Conservation (phyloP, 2,329 filamentous ascomycete species). For the Ceratocystiopsis sp. region DNA sequence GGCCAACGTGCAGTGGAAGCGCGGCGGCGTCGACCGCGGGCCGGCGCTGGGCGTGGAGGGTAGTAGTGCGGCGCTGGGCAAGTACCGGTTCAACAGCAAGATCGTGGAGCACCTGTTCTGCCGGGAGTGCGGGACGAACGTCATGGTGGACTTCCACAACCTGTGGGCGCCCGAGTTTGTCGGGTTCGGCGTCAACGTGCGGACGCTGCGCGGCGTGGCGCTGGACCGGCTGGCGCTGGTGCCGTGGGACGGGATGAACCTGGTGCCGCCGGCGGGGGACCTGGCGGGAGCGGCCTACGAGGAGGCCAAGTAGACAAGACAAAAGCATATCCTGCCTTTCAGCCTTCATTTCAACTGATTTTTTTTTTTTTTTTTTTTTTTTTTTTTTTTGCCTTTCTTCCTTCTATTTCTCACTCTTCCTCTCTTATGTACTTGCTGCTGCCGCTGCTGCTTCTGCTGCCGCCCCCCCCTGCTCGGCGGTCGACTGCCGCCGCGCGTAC, state of each 20-base stretch:
- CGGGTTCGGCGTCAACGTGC: conserved; percentile 27
- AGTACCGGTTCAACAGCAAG: conserved; percentile 30
- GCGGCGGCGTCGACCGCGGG: conserved; percentile 19
- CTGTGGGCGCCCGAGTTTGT: conserved; percentile 11
- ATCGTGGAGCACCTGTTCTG: conserved; percentile 31
- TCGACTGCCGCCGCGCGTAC: conserved; percentile 20
- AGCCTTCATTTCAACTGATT: background rate
- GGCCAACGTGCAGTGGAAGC: conserved; percentile 21
- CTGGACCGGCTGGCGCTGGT: conserved; percentile 20
- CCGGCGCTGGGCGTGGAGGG: background rate
- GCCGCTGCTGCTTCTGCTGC: conserved; percentile 8
- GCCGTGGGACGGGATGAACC: conserved; percentile 20
- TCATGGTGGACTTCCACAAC: conserved; percentile 28
- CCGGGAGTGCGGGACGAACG: conserved; percentile 26
- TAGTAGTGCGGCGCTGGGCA: conserved; percentile 17
- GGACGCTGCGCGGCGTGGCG: conserved; percentile 24
- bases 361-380: background rate
- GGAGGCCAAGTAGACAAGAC: background rate
- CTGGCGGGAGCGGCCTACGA: conserved; percentile 19
- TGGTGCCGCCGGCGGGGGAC: conserved; percentile 18
- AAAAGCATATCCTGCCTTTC: background rate
- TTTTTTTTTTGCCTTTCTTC: background rate
- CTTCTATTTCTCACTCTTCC: background rate
- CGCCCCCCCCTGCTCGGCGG: background rate
- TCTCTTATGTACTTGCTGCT: background rate